Evolutionary conservation across 2,329 filamentous ascomycete species (phyloP).

Genomic region (Cercospora brassicicola): DNA sequence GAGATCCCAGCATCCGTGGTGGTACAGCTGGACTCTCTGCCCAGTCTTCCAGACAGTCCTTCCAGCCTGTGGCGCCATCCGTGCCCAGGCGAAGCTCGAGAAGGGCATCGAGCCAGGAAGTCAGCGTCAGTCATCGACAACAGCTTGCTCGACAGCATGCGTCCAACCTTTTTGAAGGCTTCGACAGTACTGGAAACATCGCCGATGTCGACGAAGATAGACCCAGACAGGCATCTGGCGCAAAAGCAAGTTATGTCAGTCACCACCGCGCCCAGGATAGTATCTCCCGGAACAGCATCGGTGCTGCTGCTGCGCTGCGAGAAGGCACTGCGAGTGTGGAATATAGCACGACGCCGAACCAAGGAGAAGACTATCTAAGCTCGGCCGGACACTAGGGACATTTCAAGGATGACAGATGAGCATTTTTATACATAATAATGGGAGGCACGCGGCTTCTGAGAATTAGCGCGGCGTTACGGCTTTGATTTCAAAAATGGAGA

Average conservation of each 20-base stretch:
- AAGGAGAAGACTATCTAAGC: slow-evolving; percentile 10
- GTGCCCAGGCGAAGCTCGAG: slow-evolving; percentile 32
- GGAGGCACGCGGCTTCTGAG: not conserved
- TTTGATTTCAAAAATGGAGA: not conserved
- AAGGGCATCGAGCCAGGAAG: slow-evolving; percentile 28
- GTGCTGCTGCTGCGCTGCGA: slow-evolving; percentile 31
- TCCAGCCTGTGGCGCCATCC: slow-evolving; percentile 21
- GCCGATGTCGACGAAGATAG: slow-evolving; percentile 10
- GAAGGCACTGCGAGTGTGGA: slow-evolving; percentile 22
- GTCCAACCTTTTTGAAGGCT: slow-evolving; percentile 30
- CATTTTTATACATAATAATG: slow-evolving; percentile 1
- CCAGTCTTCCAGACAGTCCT: slow-evolving; percentile 3
- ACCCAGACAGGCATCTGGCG: not conserved
- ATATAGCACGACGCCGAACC: slow-evolving; percentile 20
- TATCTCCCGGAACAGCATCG: slow-evolving; percentile 35
- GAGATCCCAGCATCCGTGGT: slow-evolving; percentile 12
- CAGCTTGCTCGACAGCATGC: slow-evolving; percentile 8
- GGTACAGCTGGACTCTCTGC: not conserved
- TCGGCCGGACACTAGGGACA: not conserved
- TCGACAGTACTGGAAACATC: slow-evolving; percentile 27
- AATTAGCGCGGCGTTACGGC: slow-evolving; percentile 11
- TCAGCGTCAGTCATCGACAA: slow-evolving; percentile 7
- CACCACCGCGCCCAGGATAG: slow-evolving; percentile 36
- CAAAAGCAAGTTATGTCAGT: slow-evolving; percentile 20
- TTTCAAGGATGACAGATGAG: not conserved